Evolutionary conservation across 305 asterid genomes (phyloP).

Genomic region (Fraxinus nigra): DNA sequence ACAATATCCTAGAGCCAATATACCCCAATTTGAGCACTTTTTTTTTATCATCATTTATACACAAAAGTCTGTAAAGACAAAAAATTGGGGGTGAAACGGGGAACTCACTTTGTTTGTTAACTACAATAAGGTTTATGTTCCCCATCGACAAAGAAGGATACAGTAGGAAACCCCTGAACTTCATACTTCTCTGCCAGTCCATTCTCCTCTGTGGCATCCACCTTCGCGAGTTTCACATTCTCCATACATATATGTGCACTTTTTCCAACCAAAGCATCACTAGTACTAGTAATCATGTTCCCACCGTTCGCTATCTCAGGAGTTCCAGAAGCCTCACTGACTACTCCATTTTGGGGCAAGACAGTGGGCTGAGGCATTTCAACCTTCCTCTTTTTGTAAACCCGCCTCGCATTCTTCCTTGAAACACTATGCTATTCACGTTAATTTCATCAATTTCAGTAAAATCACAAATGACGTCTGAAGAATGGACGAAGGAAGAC

Average conservation of each 20-base stretch:
- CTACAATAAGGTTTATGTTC: slow-evolving; percentile 62
- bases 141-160: slow-evolving; percentile 67
- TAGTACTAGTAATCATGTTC: not conserved
- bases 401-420: not conserved
- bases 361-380: not conserved
- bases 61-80: not conserved
- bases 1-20: not conserved
- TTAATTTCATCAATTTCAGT: no score
- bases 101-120: slow-evolving; percentile 67
- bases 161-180: slow-evolving; percentile 77
- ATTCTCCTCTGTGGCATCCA: slow-evolving; percentile 66
- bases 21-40: not conserved
- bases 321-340: not conserved
- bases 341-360: not conserved
- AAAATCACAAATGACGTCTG: no score
- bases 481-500: no score
- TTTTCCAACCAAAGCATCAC: slow-evolving; percentile 11
- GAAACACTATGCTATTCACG: not conserved
- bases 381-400: not conserved
- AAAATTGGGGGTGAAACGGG: not conserved
- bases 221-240: slow-evolving; percentile 67
- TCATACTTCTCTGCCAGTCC: slow-evolving; percentile 66
- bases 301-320: not conserved
- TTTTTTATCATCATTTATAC: not conserved
- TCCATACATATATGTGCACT: slow-evolving; percentile 20